These are phyloP conservation scores for Ascoidea rubescens DNA, from an alignment of 805 yeast species.

Conservation along the genomic window DNA sequence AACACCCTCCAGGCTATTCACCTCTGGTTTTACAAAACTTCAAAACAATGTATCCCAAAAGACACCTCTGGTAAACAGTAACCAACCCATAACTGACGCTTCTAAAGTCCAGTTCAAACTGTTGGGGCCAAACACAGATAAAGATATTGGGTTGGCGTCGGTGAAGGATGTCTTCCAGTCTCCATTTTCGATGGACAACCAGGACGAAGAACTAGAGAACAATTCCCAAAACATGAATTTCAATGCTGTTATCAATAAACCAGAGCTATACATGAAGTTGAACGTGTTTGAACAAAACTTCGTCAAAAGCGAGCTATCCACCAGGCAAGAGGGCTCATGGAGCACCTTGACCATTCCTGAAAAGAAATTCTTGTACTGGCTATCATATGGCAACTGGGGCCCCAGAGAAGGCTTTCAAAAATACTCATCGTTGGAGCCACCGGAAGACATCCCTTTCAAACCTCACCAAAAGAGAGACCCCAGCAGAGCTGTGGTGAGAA, in stretches of 20 bases:
- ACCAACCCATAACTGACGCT: too few relatives aligned
- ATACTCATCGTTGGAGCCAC: conserved; percentile 29
- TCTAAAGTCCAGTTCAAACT: too few relatives aligned
- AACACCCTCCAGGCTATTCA: too few relatives aligned
- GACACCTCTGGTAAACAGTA: too few relatives aligned
- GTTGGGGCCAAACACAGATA: too few relatives aligned
- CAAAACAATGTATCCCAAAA: too few relatives aligned
- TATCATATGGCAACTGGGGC: conserved; percentile 61
- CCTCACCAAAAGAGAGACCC: conserved; percentile 15
- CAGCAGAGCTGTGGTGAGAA: conserved; percentile 14
- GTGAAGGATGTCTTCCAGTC: too few relatives aligned
- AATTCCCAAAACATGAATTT: too few relatives aligned
- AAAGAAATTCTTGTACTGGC: conserved; percentile 44
- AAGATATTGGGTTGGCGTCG: too few relatives aligned
- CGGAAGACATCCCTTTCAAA: conserved; percentile 48
- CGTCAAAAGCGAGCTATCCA: conserved; percentile 33
- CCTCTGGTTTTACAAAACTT: too few relatives aligned
- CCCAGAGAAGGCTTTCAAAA: conserved; percentile 41
- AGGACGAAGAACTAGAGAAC: conserved; percentile 2
- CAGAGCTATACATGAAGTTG: conserved; percentile 4
- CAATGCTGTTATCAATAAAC: too few relatives aligned
- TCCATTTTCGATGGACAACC: too few relatives aligned
- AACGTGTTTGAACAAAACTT: conserved; percentile 44
- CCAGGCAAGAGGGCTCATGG: conserved; percentile 40
- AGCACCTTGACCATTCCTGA: conserved; percentile 28